Percentiles rank a stretch among this genome's conserved stretches.
Evolutionary conservation across 768 basidiomycete species (phyloP).

Genomic region (Naganishia onofrii): DNA sequence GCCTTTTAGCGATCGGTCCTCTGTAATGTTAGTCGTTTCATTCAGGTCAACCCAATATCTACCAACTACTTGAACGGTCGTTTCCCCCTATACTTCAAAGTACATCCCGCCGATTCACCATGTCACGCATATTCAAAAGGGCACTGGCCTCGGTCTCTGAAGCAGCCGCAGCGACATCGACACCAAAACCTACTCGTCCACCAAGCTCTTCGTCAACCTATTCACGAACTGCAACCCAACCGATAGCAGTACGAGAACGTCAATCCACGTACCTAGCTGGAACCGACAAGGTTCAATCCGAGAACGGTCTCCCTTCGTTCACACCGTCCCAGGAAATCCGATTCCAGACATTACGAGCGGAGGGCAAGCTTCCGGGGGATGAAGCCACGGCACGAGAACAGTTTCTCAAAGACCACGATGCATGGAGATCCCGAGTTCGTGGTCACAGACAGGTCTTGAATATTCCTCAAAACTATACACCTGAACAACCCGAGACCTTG

Average conservation of each 20-base stretch:
- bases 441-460: slow-evolving; percentile 31
- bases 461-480: not conserved
- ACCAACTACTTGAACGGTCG: too few relatives aligned
- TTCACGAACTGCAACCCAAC: slow-evolving; percentile 35
- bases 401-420: slow-evolving; percentile 40
- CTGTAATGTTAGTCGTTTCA: not conserved
- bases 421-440: slow-evolving; percentile 34
- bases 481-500: not conserved
- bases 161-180: slow-evolving; percentile 8
- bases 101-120: not conserved
- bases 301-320: not conserved
- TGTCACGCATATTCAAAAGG: slow-evolving; percentile 23
- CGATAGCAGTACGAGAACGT: slow-evolving; percentile 41
- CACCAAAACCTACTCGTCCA: slow-evolving; percentile 2
- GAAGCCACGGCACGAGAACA: slow-evolving; percentile 33
- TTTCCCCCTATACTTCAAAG: not conserved
- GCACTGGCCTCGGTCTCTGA: slow-evolving; percentile 21
- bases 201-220: slow-evolving; percentile 1
- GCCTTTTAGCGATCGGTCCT: not conserved
- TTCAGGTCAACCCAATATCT: not conserved
- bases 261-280: slow-evolving; percentile 33
- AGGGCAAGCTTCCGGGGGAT: slow-evolving; percentile 37
- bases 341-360: slow-evolving; percentile 37
- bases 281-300: slow-evolving; percentile 12
- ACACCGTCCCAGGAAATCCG: slow-evolving; percentile 33